A percentile compares a stretch with the other conserved stretches of the same genome.
Evolutionary conservation across 2,329 filamentous ascomycete species (phyloP).

Genomic region (Pseudogymnoascus sp.): DNA sequence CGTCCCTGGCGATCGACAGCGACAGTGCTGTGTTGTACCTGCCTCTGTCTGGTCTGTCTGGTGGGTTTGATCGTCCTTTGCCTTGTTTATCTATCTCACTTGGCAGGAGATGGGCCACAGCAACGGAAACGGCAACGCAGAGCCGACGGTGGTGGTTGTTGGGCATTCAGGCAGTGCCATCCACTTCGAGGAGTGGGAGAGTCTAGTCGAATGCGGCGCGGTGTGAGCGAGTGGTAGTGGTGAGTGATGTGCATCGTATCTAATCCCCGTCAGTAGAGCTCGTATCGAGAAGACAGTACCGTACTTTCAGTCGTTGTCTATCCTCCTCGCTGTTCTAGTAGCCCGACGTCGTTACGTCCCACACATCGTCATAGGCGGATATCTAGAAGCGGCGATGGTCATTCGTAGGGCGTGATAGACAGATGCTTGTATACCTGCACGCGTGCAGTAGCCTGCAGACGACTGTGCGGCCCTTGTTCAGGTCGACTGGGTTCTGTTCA

Average conservation of each 20-base stretch:
- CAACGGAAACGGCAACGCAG: neutral
- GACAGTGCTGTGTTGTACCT: neutral
- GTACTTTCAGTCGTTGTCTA: neutral
- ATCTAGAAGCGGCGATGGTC: neutral
- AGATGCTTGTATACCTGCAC: neutral
- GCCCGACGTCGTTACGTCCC: neutral
- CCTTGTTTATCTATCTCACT: neutral
- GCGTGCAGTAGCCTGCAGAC: neutral
- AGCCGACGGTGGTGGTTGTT: neutral
- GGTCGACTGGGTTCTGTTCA: neutral
- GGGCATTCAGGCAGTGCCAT: neutral
- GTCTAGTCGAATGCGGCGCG: neutral
- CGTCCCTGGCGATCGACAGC: neutral
- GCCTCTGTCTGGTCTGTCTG: neutral
- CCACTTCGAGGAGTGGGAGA: neutral
- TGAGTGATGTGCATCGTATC: neutral
- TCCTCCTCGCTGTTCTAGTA: neutral
- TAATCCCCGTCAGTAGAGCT: neutral
- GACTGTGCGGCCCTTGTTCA: neutral
- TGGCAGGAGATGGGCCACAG: neutral
- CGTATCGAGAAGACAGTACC: neutral
- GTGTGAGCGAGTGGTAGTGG: neutral
- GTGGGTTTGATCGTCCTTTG: neutral
- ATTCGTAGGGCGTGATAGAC: neutral
- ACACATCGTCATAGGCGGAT: neutral